Conservation (phyloP, 2,329 filamentous ascomycete species). For the Pyrenophora graminea region DNA sequence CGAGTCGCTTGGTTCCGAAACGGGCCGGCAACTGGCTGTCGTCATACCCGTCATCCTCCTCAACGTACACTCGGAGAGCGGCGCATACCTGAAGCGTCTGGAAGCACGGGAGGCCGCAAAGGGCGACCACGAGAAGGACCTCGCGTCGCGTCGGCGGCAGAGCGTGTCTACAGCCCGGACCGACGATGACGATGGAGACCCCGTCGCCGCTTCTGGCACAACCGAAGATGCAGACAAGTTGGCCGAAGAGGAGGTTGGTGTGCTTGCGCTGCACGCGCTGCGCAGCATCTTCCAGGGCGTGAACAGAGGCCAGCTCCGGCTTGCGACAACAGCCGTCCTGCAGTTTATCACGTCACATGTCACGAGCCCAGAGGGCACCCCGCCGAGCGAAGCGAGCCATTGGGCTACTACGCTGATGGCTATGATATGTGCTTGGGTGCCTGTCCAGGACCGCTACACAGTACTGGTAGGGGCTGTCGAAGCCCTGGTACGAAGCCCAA, state of each 20-base stretch:
- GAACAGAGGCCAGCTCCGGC: conserved; percentile 78
- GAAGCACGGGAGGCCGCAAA: conserved; percentile 68
- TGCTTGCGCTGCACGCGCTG: conserved; percentile 82
- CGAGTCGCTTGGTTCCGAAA: conserved; percentile 75
- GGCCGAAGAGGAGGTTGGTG: conserved; percentile 84
- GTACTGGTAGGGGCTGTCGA: conserved; percentile 85
- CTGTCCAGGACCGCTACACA: conserved; percentile 91
- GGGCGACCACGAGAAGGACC: conserved; percentile 70
- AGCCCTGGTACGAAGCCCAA: conserved; percentile 67
- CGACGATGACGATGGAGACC: conserved; percentile 67
- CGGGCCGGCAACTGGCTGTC: conserved; percentile 74
- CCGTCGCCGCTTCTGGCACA: conserved; percentile 73
- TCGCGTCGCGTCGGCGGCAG: conserved; percentile 67
- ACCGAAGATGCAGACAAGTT: conserved; percentile 86
- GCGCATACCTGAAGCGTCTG: conserved; percentile 70
- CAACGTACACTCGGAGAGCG: conserved; percentile 78
- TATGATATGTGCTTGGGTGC: conserved; percentile 81
- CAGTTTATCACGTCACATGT: conserved; percentile 64
- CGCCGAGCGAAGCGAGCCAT: conserved; percentile 58
- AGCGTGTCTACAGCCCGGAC: conserved; percentile 81
- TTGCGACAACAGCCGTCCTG: conserved; percentile 73
- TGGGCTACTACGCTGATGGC: conserved; percentile 86
- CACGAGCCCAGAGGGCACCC: conserved; percentile 29
- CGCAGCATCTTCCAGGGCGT: conserved; percentile 84
- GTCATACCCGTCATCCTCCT: conserved; percentile 85